These are phyloP conservation scores for Backusella circina DNA, from an alignment of 192 early-diverging fungal species.

Conservation along the genomic window DNA sequence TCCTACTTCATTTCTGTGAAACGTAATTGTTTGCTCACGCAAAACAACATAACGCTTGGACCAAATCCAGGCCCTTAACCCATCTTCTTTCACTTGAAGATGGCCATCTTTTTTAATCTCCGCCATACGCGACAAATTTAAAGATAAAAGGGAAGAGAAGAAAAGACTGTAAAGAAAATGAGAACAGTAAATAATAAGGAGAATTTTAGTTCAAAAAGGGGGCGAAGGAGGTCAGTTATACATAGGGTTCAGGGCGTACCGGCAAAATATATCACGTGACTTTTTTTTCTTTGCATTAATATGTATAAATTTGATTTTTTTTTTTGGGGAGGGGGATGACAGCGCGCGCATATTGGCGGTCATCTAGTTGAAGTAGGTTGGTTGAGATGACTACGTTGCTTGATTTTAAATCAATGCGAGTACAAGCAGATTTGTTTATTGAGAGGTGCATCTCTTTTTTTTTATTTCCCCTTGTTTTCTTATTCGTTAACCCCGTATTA, in stretches of 20 bases:
- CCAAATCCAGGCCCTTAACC: slow-evolving; percentile 91
- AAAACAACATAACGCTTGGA: slow-evolving; percentile 90
- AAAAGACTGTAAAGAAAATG: slow-evolving; percentile 16
- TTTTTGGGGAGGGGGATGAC: not conserved
- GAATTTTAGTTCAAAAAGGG: not conserved
- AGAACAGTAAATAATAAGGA: slow-evolving; percentile 2
- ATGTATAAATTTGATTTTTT: slow-evolving; percentile 4
- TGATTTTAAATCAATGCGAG: slow-evolving; percentile 1
- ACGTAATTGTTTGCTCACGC: slow-evolving; percentile 83
- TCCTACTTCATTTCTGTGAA: slow-evolving; percentile 90
- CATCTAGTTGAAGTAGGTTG: not conserved
- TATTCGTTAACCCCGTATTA: slow-evolving; percentile 9
- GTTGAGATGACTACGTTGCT: not conserved
- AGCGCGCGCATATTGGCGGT: slow-evolving; percentile 3
- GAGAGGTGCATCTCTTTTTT: slow-evolving; percentile 2
- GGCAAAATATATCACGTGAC: not conserved
- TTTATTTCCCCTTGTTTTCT: slow-evolving; percentile 9
- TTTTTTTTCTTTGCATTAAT: not conserved
- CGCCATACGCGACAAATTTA: slow-evolving; percentile 26
- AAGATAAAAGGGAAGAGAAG: slow-evolving; percentile 3
- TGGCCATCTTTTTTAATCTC: slow-evolving; percentile 75
- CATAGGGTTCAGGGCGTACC: not conserved
- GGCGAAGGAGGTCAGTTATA: not conserved
- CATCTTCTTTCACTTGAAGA: slow-evolving; percentile 87
- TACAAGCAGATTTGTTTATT: slow-evolving; percentile 2